Conservation (phyloP, 2,329 filamentous ascomycete species). For the Colletotrichum sp. region DNA sequence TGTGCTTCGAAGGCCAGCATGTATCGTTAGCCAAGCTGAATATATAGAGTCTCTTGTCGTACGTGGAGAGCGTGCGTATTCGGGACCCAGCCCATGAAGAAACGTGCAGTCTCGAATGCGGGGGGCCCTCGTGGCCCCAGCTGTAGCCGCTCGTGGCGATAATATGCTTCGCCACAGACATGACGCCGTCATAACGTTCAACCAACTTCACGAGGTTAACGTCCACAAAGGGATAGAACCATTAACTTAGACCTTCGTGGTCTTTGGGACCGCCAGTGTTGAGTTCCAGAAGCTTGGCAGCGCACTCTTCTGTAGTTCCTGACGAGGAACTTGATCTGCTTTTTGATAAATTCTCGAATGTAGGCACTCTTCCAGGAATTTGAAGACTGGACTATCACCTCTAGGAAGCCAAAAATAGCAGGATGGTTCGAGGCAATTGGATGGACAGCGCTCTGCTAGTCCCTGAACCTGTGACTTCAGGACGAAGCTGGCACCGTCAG, state of each 20-base stretch:
- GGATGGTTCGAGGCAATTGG: neutral
- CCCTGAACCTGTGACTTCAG: neutral
- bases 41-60: neutral
- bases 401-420: neutral
- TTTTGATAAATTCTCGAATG: rapidly evolving
- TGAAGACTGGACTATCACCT: neutral
- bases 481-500: rapidly evolving
- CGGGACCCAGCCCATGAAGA: neutral
- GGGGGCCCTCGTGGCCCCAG: no score
- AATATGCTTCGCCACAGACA: no score
- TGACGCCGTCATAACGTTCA: no score
- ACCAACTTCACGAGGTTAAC: no score
- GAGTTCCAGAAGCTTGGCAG: neutral
- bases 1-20: no score
- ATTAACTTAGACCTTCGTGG: neutral
- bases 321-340: neutral
- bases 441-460: neutral
- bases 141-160: no score
- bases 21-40: no score
- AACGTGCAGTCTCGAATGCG: neutral
- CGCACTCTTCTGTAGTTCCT: neutral
- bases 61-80: neutral
- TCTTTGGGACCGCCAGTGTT: rapidly evolving
- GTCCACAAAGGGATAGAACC: no score
- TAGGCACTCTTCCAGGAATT: neutral